Base-by-base conservation (phyloP, 2,329 filamentous ascomycete genomes). In the Phyllosticta citrichinensis region DNA sequence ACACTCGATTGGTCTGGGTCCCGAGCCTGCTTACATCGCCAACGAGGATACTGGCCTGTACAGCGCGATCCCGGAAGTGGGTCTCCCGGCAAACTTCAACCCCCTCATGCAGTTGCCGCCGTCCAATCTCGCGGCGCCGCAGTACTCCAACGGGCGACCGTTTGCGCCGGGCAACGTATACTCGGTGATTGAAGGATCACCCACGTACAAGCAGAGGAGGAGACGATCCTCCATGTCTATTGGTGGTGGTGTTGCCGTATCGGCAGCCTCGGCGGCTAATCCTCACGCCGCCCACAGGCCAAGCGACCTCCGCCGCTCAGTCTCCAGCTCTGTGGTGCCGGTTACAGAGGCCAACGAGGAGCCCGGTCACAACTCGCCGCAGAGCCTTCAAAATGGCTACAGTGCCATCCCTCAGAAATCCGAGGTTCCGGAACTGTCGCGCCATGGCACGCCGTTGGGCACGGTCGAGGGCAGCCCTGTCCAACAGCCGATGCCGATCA, bases 31-130 rank as follows among this genome's bases (percentile, higher is more conserved):
- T 10, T 99, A 97, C 78, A 96, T 99, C 74, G 91, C 93, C 64
- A 97, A 97, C 73, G 94, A 99, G 78, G 94, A 97, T 75, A 96
- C 93, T 54, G 92, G 92, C 62, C 82, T 97, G 55, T 97, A 97
- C 81, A 93, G 91, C 58, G 92, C 90, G 53, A 96, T 97, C 68
- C 91, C 93, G 11, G 93, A 97, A 69, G 87, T 95, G 70, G 81
- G 89, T 63, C 81, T 86, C 62, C 86, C 91, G 65, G 85, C 86
- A 66, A 84, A 84, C 14, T 86, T 96, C 71, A 91, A 93, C 72
- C 87, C 89, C 60, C 88, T 97, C 83, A 91, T 96, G 78, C 90
- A 95, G 73, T 81, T 97, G 54, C 91, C 91, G 19, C 88, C 89
- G 4, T 91, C 91, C 14, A 94, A 93, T 74, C 76, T 97, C 64